Conservation (phyloP, 208 protist species). For the Borovskyia barvae region DNA sequence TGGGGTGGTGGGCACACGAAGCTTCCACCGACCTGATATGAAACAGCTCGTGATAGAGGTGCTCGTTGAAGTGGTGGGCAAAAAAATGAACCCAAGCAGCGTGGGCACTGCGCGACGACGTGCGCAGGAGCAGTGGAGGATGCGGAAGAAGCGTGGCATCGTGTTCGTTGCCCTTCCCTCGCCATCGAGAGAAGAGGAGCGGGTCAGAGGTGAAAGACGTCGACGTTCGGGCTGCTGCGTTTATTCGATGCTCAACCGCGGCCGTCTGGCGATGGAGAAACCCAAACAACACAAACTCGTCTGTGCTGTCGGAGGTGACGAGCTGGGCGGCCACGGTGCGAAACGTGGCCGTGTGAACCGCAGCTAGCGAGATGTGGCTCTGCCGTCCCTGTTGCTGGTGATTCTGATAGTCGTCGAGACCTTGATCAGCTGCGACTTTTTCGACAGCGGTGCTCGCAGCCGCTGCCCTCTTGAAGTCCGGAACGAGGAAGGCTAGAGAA, state of each 20-base stretch:
- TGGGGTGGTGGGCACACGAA: no score
- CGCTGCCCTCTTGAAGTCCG: conserved; percentile 22
- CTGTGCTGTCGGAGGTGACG: not conserved
- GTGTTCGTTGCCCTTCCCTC: not conserved
- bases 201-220: not conserved
- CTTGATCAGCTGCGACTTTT: not conserved
- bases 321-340: not conserved
- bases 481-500: conserved; percentile 41
- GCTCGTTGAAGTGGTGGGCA: conserved; percentile 37
- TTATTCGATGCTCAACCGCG: not conserved
- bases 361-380: not conserved
- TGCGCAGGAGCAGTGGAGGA: conserved; percentile 45
- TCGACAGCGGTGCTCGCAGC: not conserved
- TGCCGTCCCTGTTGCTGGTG: not conserved
- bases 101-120: conserved; percentile 26
- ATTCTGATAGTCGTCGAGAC: not conserved
- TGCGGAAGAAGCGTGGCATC: conserved; percentile 5
- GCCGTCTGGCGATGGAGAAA: conserved; percentile 16
- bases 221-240: not conserved
- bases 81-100: conserved; percentile 51
- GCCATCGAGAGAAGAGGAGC: conserved; percentile 8
- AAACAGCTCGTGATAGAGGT: conserved; percentile 46
- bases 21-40: no score
- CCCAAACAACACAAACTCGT: conserved; percentile 2
- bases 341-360: conserved; percentile 6